Evolutionary conservation across 805 yeast genomes (phyloP).

Genomic region (Cyberlindnera petersonii): DNA sequence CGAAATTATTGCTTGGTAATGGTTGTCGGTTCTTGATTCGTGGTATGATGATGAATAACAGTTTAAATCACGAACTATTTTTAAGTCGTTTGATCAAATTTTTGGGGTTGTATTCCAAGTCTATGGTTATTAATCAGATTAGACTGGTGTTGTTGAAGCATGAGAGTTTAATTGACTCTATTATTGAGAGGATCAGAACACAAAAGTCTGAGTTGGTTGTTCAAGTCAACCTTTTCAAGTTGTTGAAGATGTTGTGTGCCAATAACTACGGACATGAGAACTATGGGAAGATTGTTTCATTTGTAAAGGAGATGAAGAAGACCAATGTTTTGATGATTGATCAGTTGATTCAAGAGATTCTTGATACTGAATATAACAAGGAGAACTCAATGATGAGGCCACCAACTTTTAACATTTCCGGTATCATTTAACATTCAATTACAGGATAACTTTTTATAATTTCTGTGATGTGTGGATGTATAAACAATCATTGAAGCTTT

Average conservation of each 20-base stretch:
- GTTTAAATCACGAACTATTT: constrained; percentile 41
- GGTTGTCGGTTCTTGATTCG: constrained; percentile 32
- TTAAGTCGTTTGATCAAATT: constrained; percentile 39
- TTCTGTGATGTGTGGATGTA: no score
- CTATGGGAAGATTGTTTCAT: constrained; percentile 11
- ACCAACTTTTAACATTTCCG: constrained; percentile 16
- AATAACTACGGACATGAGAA: constrained; percentile 15
- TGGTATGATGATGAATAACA: constrained; percentile 39
- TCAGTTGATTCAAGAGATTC: constrained; percentile 23
- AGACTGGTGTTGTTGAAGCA: constrained; percentile 19
- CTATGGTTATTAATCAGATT: constrained; percentile 20
- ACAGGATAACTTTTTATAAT: background rate
- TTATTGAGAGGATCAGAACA: constrained; percentile 13
- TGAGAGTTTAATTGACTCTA: constrained; percentile 10
- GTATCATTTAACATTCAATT: constrained; percentile 4
- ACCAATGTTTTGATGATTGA: constrained; percentile 21
- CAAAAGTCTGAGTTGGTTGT: constrained; percentile 15
- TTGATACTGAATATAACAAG: constrained; percentile 18
- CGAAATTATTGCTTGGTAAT: constrained; percentile 27
- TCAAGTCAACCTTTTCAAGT: constrained; percentile 22
- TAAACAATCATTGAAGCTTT: no score
- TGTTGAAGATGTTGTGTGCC: constrained; percentile 16
- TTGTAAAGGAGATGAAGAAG: constrained; percentile 7
- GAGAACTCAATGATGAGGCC: constrained; percentile 34
- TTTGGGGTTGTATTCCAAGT: constrained; percentile 13